A percentile compares a stretch with the other conserved stretches of the same genome.
phyloP scores from a whole-genome alignment of 75 land plant species.

The Selaginella tamariscina region DNA sequence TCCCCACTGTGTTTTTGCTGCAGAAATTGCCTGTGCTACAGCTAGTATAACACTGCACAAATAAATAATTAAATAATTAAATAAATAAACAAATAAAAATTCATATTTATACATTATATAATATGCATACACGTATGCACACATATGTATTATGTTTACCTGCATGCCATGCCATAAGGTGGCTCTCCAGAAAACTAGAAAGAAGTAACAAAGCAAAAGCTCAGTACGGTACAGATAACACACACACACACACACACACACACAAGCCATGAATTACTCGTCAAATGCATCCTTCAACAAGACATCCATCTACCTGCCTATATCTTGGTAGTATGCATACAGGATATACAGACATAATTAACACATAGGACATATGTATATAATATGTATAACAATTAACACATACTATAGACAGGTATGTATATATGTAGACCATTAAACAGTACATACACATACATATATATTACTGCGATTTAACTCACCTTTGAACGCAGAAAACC shows the following conservation, averaged over 20 bases:
- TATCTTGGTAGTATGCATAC: too few relatives aligned
- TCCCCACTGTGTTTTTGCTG: slow-evolving; percentile 24
- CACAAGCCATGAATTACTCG: not conserved
- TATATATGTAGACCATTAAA: too few relatives aligned
- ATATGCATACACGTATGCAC: not conserved
- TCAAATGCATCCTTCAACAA: not conserved
- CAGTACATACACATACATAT: too few relatives aligned
- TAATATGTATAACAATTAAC: too few relatives aligned
- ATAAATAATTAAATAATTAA: not conserved
- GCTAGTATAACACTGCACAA: slow-evolving; percentile 32
- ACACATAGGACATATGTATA: slow-evolving; percentile 1
- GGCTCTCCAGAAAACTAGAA: slow-evolving; percentile 40
- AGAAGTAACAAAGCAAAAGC: not conserved
- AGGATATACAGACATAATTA: too few relatives aligned
- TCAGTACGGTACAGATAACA: not conserved
- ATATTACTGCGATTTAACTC: not conserved
- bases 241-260: not conserved
- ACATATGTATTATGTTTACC: slow-evolving; percentile 13
- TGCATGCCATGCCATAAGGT: slow-evolving; percentile 34
- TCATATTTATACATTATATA: not conserved
- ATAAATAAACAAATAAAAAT: not conserved
- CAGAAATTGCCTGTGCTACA: slow-evolving; percentile 24
- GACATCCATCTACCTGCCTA: not conserved
- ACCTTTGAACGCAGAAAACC: slow-evolving; percentile 38
- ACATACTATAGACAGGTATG: too few relatives aligned